These are phyloP conservation scores for Rubia tinctorum DNA, from an alignment of 305 asterid genomes.

Conservation along the genomic window DNA sequence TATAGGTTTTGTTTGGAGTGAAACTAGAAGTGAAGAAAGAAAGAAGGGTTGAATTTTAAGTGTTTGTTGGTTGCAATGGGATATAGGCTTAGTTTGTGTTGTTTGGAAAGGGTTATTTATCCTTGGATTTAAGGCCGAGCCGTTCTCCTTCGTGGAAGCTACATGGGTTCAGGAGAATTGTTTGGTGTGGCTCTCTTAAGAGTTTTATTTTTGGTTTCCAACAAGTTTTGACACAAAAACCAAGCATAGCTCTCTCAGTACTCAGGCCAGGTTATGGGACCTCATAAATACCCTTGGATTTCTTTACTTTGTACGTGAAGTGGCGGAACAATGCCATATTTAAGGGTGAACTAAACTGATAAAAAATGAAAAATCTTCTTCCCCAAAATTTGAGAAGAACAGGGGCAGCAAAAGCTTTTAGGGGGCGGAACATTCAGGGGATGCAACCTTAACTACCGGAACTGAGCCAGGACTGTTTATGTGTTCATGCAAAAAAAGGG, in stretches of 20 bases:
- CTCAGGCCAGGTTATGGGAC: not conserved
- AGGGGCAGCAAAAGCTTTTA: too few species aligned
- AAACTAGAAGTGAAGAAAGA: not conserved
- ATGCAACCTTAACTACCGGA: too few species aligned
- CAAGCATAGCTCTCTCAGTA: not conserved
- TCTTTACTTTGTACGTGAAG: too few species aligned
- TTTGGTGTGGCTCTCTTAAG: not conserved
- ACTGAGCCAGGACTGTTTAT: too few species aligned
- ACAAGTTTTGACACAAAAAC: slow-evolving; percentile 1
- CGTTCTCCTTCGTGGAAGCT: slow-evolving; percentile 33
- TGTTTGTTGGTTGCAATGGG: not conserved
- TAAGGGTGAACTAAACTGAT: too few species aligned
- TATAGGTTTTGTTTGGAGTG: not conserved
- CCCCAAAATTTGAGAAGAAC: too few species aligned
- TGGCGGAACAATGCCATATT: too few species aligned
- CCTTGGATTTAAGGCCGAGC: slow-evolving; percentile 2
- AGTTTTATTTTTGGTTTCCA: not conserved
- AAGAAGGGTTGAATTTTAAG: not conserved
- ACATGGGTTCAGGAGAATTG: slow-evolving; percentile 19
- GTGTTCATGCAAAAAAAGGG: too few species aligned
- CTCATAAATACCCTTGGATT: slow-evolving; percentile 3
- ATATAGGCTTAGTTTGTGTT: not conserved
- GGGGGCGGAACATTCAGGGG: too few species aligned
- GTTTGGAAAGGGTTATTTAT: slow-evolving; percentile 5
- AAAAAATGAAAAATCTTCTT: too few species aligned